Base-by-base conservation (phyloP, 2,329 filamentous ascomycete species). In the Talaromyces sp. region DNA sequence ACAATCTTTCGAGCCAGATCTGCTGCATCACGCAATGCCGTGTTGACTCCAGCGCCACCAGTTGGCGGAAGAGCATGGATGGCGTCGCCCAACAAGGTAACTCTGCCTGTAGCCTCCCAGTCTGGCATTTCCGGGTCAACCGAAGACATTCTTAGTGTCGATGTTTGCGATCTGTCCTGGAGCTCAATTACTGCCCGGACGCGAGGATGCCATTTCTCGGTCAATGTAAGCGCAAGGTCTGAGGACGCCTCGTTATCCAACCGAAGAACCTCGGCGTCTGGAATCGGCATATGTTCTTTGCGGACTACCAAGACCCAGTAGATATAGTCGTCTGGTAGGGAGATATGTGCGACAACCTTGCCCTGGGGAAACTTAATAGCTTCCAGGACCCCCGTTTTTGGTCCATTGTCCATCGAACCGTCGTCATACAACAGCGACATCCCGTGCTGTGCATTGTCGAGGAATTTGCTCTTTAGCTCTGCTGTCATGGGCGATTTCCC, bases 11-110 rank as follows among this genome's bases (percentile, higher is more conserved):
- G 58, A 14, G 75, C 76, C 35, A 80, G 63, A 43, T 77, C 68
- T 21, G 70, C 73, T 6, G 75, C 74, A 55, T 79, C 76, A 57
- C 71, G 68, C 12, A 80, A 68, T 26, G 78, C 78, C 0, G 77
- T 80, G 56, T 79, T 79, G 1, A 77, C 78, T 17, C 78, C 78
- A 54, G 76, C 74, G 0, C 75, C 78, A 19, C 78, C 77, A 3
- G 76, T 77, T 1, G 79, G 79, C 1, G 77, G 77, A 77, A 80
- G 80, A 1, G 74, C 69, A 65, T 80, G 79, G 3, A 75, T 74
- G 1, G 78, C 75, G 59, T 80, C 78, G 10, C 78, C 78, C 24
- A 80, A 70, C 2, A 80, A 61, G 0, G 78, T 79, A 1, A 80
- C 74, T 14, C 65, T 64, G 8, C 63, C 51, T 21, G 67, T 68